Evolutionary conservation across 75 land plant genomes (phyloP).

Genomic region (Pinus albicaulis): DNA sequence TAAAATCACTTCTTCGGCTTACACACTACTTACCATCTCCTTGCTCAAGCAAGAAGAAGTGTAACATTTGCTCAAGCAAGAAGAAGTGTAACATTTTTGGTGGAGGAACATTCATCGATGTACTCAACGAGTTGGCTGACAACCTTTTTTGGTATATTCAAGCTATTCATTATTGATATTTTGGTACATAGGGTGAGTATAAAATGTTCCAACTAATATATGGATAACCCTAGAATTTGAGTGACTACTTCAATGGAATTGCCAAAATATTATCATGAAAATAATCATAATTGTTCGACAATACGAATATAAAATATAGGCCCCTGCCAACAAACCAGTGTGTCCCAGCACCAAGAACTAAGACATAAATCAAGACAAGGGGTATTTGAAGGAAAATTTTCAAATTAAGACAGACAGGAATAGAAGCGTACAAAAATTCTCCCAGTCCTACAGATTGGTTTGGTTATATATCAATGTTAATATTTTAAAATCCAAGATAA

Average conservation of each 20-base stretch:
- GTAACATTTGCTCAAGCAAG: too few species aligned
- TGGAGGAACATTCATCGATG: background rate
- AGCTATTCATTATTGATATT: too few species aligned
- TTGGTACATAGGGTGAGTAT: background rate
- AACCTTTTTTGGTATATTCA: background rate
- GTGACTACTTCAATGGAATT: background rate
- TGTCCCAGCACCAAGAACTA: background rate
- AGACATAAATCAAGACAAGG: background rate
- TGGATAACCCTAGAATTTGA: background rate
- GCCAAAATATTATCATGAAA: background rate
- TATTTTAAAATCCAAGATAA: too few species aligned
- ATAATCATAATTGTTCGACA: background rate
- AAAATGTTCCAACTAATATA: background rate
- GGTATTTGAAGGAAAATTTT: background rate
- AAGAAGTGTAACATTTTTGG: too few species aligned
- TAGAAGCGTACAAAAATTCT: background rate
- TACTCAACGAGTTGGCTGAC: background rate
- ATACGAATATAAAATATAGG: background rate
- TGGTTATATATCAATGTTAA: background rate
- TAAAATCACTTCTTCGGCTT: too few species aligned
- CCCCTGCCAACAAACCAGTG: background rate
- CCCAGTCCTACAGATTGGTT: background rate
- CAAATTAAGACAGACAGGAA: background rate
- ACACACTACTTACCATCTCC: too few species aligned
- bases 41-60: too few species aligned